Evolutionary conservation across 2,329 filamentous ascomycete species (phyloP), one percentile per base, ranked within the genome.

Genomic region (Diaporthe amygdali): DNA sequence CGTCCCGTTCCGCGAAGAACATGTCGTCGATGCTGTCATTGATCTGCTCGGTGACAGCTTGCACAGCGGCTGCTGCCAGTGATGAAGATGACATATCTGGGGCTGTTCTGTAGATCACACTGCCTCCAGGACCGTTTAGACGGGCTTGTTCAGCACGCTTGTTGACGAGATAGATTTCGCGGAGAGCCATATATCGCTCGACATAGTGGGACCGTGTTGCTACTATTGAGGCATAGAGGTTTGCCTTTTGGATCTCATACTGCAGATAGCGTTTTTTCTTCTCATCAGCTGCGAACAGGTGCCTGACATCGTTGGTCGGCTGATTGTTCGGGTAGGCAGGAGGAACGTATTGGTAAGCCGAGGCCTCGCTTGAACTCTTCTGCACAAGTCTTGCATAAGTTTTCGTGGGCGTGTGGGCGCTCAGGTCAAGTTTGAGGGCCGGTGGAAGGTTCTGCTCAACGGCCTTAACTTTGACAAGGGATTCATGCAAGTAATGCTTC

Each of bases 211-310:
- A 96, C 30, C 95, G 88, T 0, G 94, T 97, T 2, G 92, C 91
- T 12, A 97, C 85, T 76, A 95, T 92, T 7, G 92, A 96, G 2
- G 92, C 90, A 78, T 96, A 94, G 47, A 97, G 93, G 79, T 97
- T 97, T 8, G 94, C 93, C 79, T 97, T 97, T 79, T 97, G 94
- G 37, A 97, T 96, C 81, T 97, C 95, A 75, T 92, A 94, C 78
- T 96, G 94, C 5, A 95, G 79, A 69, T 87, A 84, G 1, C 89
- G 85, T 2, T 89, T 86, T 3, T 85, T 83, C 32, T 82, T 78
- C 1, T 87, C 85, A 32, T 89, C 82, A 25, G 82, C 80, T 68
- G 85, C 84, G 71, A 89, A 83, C 9, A 84, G 80, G 47, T 84
- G 85, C 51, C 87, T 85, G 20, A 89, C 76, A 73, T 90, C 88